Base-by-base conservation (phyloP, 2,329 filamentous ascomycete species). In the Acrocalymma vagum region DNA sequence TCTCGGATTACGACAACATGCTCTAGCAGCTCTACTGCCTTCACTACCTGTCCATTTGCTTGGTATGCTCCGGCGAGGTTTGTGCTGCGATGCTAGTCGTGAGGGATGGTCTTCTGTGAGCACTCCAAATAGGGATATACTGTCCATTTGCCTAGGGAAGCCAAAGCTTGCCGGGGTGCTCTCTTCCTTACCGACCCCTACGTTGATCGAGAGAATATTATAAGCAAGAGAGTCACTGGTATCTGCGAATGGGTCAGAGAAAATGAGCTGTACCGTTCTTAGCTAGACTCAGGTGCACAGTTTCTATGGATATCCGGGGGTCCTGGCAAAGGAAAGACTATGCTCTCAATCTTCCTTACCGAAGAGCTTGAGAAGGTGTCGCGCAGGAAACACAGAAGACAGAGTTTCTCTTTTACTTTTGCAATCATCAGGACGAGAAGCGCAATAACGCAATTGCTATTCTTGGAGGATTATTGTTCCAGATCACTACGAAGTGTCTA, bases 271-370 rank as follows among this genome's bases (percentile, higher is more conserved):
- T 57, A 51, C 22, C 24, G 20, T 7, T 35, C 40, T 9, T 63
- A 45, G 58, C 41, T 54, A 16, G 11, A 38, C 9, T 42, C 14
- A 30, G 24, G 40, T 15, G 37, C 34, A 9, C 33, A 14, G 7
- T 41, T 62, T 1, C 50, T 63, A 11, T 62, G 45, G 52, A 53
- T 69, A 8, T 56, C 49, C 3, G 65, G 63, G 4, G 49, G 49
- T 4, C 50, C 38, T 18, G 59, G 63, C 6, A 67, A 62, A 29
- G 65, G 64, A 18, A 67, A 67, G 40, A 67, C 60, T 4, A 65
- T 65, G 62, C 26, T 67, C 17, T 58, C 62, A 3, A 49, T 61
- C 16, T 65, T 47, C 29, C 42, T 67, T 2, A 55, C 56, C 10
- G 51, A 64, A 23, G 47, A 63, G 29, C 47, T 60, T 4, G 40